Percentiles rank a stretch among this genome's conserved stretches.
Conservation (phyloP, 31 red algal species). For the Odonthalia washingtoniensis region DNA sequence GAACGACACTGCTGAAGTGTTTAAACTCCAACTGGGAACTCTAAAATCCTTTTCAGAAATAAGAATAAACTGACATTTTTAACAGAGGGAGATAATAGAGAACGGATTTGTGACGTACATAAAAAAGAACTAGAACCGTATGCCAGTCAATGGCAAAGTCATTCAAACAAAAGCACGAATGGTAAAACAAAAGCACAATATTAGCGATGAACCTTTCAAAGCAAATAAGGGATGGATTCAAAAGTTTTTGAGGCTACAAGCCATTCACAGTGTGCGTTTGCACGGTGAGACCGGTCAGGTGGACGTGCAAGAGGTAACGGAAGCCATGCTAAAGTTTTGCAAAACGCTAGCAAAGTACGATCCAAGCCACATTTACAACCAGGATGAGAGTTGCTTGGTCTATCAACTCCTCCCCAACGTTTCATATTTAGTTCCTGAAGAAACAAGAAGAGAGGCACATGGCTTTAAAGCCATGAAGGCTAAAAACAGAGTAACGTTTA, state of each 20-base stretch:
- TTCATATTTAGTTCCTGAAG: not conserved
- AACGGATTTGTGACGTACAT: not conserved
- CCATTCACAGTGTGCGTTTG: not conserved
- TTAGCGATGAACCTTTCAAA: not conserved
- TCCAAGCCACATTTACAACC: conserved; percentile 3
- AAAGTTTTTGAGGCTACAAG: not conserved
- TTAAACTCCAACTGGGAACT: not conserved
- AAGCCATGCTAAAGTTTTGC: conserved; percentile 2
- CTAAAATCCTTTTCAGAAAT: not conserved
- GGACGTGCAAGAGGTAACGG: not conserved
- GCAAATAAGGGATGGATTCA: conserved; percentile 18
- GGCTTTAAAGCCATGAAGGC: conserved; percentile 5
- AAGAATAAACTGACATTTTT: not conserved
- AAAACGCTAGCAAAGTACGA: not conserved
- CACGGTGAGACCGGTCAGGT: conserved; percentile 18
- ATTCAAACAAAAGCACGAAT: conserved; percentile 19
- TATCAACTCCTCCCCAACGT: conserved; percentile 7
- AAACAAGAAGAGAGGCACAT: not conserved
- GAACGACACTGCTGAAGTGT: conserved; percentile 3
- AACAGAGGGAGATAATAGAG: not conserved
- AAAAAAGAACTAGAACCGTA: not conserved
- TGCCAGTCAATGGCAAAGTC: not conserved
- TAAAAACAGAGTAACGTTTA: conserved; percentile 22
- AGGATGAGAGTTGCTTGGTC: conserved; percentile 19
- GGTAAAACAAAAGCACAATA: conserved; percentile 6